These are phyloP conservation scores for Amanita rimosa DNA, from an alignment of 768 basidiomycete species.

Conservation along the genomic window DNA sequence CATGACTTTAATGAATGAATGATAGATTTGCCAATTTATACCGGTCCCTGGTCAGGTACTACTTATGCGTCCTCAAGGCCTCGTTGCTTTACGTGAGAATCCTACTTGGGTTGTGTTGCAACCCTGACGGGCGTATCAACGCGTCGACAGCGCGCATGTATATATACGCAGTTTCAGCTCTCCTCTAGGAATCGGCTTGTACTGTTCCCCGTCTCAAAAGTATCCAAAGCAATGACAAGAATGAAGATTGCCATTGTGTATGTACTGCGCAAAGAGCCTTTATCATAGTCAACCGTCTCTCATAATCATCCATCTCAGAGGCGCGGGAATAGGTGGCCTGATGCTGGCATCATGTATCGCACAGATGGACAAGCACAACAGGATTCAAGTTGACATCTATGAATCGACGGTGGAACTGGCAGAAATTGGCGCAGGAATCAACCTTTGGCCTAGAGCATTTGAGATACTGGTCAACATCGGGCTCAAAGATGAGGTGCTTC, in stretches of 20 bases:
- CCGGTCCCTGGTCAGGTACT: too few relatives aligned
- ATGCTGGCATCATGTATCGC: slow-evolving; percentile 19
- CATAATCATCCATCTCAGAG: slow-evolving; percentile 21
- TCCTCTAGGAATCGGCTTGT: too few relatives aligned
- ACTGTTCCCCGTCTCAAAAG: too few relatives aligned
- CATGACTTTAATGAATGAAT: too few relatives aligned
- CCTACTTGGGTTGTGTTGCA: too few relatives aligned
- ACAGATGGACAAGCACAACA: slow-evolving; percentile 34
- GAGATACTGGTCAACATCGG: slow-evolving; percentile 20
- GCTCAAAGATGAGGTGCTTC: slow-evolving; percentile 33
- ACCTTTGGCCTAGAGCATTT: slow-evolving; percentile 34
- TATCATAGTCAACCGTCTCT: background rate
- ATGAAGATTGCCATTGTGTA: background rate
- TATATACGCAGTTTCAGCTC: too few relatives aligned
- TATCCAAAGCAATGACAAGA: background rate
- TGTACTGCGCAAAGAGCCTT: background rate
- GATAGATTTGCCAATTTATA: too few relatives aligned
- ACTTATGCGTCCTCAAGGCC: too few relatives aligned
- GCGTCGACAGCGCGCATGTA: too few relatives aligned
- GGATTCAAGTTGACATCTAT: slow-evolving; percentile 46
- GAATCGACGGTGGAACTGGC: slow-evolving; percentile 38
- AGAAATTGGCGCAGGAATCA: slow-evolving; percentile 56
- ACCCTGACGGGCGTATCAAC: too few relatives aligned
- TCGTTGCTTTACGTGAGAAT: too few relatives aligned
- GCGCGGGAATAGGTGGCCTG: slow-evolving; percentile 41